phyloP scores from a whole-genome alignment of 768 basidiomycete genomes.

The Leccinum incarnatum region DNA sequence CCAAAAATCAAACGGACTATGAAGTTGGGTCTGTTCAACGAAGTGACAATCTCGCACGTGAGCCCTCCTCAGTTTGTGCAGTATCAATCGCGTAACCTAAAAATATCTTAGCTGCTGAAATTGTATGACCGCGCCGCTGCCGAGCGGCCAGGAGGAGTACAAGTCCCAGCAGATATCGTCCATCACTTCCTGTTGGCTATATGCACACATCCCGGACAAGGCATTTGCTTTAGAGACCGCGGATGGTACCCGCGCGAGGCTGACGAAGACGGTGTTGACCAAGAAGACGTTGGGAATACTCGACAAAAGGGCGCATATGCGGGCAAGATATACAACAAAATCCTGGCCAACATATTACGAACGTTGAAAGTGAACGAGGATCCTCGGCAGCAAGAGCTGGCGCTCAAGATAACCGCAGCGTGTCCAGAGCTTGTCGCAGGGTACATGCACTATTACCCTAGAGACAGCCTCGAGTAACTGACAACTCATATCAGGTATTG shows the following conservation, averaged over 20 bases:
- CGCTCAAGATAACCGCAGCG: slow-evolving; percentile 70
- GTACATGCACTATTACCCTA: slow-evolving; percentile 37
- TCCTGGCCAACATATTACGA: slow-evolving; percentile 72
- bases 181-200: slow-evolving; percentile 88
- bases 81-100: background rate
- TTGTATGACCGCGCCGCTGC: slow-evolving; percentile 62
- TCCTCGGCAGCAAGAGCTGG: slow-evolving; percentile 78
- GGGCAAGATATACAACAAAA: slow-evolving; percentile 77
- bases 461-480: slow-evolving; percentile 9
- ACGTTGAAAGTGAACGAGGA: slow-evolving; percentile 88
- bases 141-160: slow-evolving; percentile 48
- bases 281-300: slow-evolving; percentile 35
- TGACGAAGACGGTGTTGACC: slow-evolving; percentile 38
- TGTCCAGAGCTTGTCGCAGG: slow-evolving; percentile 86
- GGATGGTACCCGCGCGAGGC: slow-evolving; percentile 87
- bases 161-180: slow-evolving; percentile 71
- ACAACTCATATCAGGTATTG: slow-evolving; percentile 56
- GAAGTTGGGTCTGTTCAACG: slow-evolving; percentile 72
- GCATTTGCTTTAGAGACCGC: slow-evolving; percentile 83
- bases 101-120: slow-evolving; percentile 54
- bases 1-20: slow-evolving; percentile 64
- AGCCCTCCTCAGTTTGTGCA: slow-evolving; percentile 11
- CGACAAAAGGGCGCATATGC: slow-evolving; percentile 28
- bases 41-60: slow-evolving; percentile 63
- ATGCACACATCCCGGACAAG: slow-evolving; percentile 75